phyloP scores from a whole-genome alignment of 2,329 filamentous ascomycete genomes.

The Alternaria longipes region DNA sequence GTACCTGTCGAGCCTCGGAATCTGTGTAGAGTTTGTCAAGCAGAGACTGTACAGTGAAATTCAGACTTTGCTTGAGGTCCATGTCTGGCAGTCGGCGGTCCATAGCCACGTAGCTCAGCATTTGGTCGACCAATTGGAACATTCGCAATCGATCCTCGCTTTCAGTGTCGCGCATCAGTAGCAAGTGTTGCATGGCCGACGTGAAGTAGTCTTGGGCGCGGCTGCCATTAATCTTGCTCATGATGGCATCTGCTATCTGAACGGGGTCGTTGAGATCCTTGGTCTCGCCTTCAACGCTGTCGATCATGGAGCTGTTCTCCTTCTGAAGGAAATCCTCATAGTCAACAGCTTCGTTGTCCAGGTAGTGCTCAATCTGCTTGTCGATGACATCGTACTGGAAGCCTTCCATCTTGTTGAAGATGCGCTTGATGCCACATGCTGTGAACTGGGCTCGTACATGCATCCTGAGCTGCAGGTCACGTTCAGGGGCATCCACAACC shows the following conservation, averaged over 20 bases:
- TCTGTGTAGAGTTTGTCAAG: conserved; percentile 97
- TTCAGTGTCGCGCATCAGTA: conserved; percentile 90
- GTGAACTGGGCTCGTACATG: conserved; percentile 97
- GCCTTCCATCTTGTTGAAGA: conserved; percentile 94
- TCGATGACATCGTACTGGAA: conserved; percentile 99
- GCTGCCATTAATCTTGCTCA: conserved; percentile 81
- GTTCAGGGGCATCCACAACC: conserved; percentile 89
- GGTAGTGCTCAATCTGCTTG: conserved; percentile 95
- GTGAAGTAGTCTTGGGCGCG: conserved; percentile 95
- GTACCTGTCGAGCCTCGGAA: conserved; percentile 88
- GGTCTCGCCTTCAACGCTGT: conserved; percentile 83
- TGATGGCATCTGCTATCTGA: conserved; percentile 94
- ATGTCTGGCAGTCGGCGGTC: conserved; percentile 93
- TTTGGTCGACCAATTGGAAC: conserved; percentile 98
- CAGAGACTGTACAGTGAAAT: conserved; percentile 95
- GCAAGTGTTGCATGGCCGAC: conserved; percentile 91
- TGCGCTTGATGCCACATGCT: conserved; percentile 92
- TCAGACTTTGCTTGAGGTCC: conserved; percentile 96
- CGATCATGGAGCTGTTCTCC: conserved; percentile 89
- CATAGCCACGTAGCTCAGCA: conserved; percentile 99
- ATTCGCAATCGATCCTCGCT: conserved; percentile 90
- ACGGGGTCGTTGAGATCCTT: conserved; percentile 92
- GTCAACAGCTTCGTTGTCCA: conserved; percentile 94
- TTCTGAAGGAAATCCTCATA: conserved; percentile 96
- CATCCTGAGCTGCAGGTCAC: conserved; percentile 87